These are phyloP conservation scores for Sapria himalayana DNA, from an alignment of 345 rosid species.

Conservation along the genomic window DNA sequence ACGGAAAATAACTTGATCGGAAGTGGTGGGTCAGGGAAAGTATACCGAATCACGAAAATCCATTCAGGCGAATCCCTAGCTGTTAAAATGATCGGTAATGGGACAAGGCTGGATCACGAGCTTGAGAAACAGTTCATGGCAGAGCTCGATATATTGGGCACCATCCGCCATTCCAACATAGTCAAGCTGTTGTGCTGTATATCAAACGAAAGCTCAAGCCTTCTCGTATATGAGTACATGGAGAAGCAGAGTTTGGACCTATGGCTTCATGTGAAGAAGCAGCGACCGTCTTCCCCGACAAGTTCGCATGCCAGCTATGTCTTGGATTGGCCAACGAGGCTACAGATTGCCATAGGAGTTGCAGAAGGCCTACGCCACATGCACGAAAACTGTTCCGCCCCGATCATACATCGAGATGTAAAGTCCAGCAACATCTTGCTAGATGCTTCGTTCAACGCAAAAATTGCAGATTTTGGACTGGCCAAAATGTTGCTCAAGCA, in stretches of 20 bases:
- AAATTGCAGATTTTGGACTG: constrained; percentile 80
- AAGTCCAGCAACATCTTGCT: constrained; percentile 77
- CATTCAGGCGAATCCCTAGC: constrained; percentile 37
- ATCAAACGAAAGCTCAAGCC: constrained; percentile 63
- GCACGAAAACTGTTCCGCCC: constrained; percentile 66
- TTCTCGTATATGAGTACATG: constrained; percentile 79
- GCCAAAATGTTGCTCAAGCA: constrained; percentile 52
- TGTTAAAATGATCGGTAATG: constrained; percentile 67
- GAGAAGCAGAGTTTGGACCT: constrained; percentile 70
- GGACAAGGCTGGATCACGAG: constrained; percentile 23
- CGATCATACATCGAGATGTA: constrained; percentile 69
- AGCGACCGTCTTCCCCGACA: constrained; percentile 7
- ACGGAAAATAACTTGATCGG: constrained; percentile 63
- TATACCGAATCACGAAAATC: constrained; percentile 30
- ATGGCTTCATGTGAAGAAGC: constrained; percentile 59
- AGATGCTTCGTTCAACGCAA: constrained; percentile 54
- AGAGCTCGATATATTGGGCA: constrained; percentile 59
- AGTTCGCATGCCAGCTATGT: constrained; percentile 8
- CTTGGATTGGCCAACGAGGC: constrained; percentile 48
- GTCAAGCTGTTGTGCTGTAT: constrained; percentile 75
- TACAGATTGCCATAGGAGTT: constrained; percentile 64
- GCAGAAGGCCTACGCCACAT: constrained; percentile 76
- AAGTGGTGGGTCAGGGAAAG: constrained; percentile 84
- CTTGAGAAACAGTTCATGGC: constrained; percentile 58
- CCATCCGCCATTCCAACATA: constrained; percentile 62